A percentile compares a stretch with the other conserved stretches of the same genome.
phyloP scores from a whole-genome alignment of 495 filamentous ascomycete genomes.

The Penicillium canariense region DNA sequence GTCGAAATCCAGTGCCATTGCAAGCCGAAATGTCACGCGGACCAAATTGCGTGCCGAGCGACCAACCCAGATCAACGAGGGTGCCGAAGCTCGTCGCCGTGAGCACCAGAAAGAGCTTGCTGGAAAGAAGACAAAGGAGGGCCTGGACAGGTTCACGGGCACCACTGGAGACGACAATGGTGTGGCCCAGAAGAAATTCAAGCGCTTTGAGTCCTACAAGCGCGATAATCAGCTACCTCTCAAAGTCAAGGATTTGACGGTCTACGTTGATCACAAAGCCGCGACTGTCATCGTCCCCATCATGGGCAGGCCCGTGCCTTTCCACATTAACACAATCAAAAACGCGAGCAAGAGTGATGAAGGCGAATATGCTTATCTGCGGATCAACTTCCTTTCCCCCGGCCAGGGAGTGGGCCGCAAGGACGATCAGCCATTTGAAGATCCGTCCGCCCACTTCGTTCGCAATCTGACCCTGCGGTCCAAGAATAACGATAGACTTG shows the following conservation, averaged over 20 bases:
- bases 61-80: constrained; percentile 80
- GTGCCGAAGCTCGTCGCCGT: constrained; percentile 79
- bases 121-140: constrained; percentile 82
- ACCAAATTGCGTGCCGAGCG: constrained; percentile 91
- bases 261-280: constrained; percentile 88
- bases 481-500: constrained; percentile 79
- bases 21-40: constrained; percentile 88
- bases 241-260: constrained; percentile 76
- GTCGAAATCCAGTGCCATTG: constrained; percentile 74
- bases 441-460: constrained; percentile 91
- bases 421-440: constrained; percentile 98
- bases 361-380: constrained; percentile 86
- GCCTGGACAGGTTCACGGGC: constrained; percentile 74
- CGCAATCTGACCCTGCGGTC: constrained; percentile 92
- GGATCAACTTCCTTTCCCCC: constrained; percentile 96
- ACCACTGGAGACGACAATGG: constrained; percentile 83
- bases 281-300: constrained; percentile 89
- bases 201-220: constrained; percentile 98
- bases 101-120: constrained; percentile 94
- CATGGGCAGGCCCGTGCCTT: constrained; percentile 96
- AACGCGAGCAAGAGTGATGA: constrained; percentile 95
- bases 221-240: constrained; percentile 90
- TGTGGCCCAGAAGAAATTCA: constrained; percentile 92
- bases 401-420: constrained; percentile 97
- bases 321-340: constrained; percentile 99